Base-by-base conservation (phyloP, 1,284 basidiomycete species). In the Xanthoconium separans region DNA sequence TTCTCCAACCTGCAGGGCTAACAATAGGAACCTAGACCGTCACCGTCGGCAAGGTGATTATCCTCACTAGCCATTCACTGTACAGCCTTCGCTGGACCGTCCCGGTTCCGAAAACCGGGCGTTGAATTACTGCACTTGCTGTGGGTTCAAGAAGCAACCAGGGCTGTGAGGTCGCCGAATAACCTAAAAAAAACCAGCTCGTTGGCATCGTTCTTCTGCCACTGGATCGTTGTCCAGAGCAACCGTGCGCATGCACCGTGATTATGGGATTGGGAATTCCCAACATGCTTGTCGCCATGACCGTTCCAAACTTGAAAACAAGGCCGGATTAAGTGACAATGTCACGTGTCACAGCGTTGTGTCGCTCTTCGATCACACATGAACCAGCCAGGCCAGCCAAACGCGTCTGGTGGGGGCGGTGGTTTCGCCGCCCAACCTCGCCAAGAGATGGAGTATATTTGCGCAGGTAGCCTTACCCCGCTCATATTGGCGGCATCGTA, bases 371-470 rank as follows among this genome's bases (percentile, higher is more conserved):
- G 18, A 45, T 27, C 56, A 51, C n/a, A 44, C 53, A 69, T 72
- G 67, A 72, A 50, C 58, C 67, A 72, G 47, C 62, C 58, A 45
- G 53, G 58, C 47, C 69, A 68, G 42, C 53, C 59, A 42, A 58
- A 54, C 49, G 20, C 59, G 0, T 54, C 56, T 18, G 55, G 58
- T 33, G 60, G 48, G 22, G 66, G 59, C 10, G 52, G 53, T 16
- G 59, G 62, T 36, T 76, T 70, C 54, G 65, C 70, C 34, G 74
- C 70, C 4, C 65, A 75, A 7, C 77, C 71, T 0, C 75, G 78
- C 41, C 81, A 83, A 61, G 84, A 87, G 5, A 91, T 92, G 86
- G 90, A 95, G 72, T 97, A 97, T 68, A 84, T 94, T 51, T 97
- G 95, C 70, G 95, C 94, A 66, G 93, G 93, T 93, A 70, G 58